Percentiles rank a stretch among this genome's conserved stretches.
Conservation (phyloP, 176 grass and related monocot species). For the Dactylis glomerata region DNA sequence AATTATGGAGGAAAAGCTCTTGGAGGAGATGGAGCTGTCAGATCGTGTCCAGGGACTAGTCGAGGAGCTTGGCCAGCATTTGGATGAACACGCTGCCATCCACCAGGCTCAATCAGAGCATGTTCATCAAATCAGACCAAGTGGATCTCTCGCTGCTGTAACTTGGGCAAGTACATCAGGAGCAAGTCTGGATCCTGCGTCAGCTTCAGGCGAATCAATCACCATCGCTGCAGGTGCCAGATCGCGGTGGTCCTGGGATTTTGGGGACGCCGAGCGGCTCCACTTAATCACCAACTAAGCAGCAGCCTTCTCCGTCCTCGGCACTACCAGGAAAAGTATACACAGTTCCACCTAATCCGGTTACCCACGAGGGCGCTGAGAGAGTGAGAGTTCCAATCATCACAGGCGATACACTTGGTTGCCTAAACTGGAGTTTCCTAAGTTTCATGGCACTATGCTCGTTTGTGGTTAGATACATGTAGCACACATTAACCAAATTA, state of each 20-base stretch:
- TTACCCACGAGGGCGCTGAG: neutral
- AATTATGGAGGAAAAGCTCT: neutral
- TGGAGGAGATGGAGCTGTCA: neutral
- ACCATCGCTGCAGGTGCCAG: neutral
- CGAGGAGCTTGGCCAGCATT: neutral
- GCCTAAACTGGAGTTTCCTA: neutral
- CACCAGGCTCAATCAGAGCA: neutral
- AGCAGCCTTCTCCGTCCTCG: neutral
- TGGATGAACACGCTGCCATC: neutral
- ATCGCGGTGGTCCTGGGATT: neutral
- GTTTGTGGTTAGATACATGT: neutral
- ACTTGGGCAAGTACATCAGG: neutral
- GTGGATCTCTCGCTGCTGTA: neutral
- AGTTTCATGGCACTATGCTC: neutral
- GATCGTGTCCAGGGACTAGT: neutral
- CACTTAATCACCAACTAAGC: neutral
- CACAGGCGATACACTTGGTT: neutral
- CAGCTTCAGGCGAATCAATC: neutral
- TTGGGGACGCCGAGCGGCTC: neutral
- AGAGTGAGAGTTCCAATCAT: neutral
- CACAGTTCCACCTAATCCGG: neutral
- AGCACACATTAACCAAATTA: neutral
- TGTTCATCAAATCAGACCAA: neutral
- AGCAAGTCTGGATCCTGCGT: neutral
- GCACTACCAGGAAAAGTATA: neutral